phyloP scores from a whole-genome alignment of 2,329 filamentous ascomycete species.

The Claviceps maximensis region DNA sequence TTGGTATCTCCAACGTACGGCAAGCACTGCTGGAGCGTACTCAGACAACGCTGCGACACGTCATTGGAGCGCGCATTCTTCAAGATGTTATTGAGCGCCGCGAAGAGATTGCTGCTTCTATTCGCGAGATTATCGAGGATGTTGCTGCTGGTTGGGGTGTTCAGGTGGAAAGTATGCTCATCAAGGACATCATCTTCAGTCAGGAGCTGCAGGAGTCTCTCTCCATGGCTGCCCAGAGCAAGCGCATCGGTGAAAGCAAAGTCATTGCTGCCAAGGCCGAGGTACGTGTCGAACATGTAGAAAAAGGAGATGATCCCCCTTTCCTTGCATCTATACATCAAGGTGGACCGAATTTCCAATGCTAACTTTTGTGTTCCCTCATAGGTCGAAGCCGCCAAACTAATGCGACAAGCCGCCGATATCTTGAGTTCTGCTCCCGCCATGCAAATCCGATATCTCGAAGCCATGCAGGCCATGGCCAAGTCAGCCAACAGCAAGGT shows the following conservation, averaged over 20 bases:
- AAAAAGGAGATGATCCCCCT: not conserved
- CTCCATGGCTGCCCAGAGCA: slow-evolving; percentile 96
- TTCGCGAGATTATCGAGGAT: slow-evolving; percentile 94
- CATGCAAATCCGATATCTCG: slow-evolving; percentile 97
- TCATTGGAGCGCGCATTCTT: slow-evolving; percentile 86
- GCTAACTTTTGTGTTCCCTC: not conserved
- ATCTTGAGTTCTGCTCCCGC: slow-evolving; percentile 83
- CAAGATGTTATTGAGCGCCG: slow-evolving; percentile 98
- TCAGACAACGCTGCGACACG: slow-evolving; percentile 92
- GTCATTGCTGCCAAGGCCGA: slow-evolving; percentile 95
- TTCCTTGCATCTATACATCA: too few relatives aligned
- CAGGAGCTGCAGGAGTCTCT: slow-evolving; percentile 90
- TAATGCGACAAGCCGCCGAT: slow-evolving; percentile 88
- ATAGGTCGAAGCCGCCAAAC: slow-evolving; percentile 78
- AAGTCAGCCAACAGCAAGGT: slow-evolving; percentile 84
- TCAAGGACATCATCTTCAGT: slow-evolving; percentile 98
- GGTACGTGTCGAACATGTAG: slow-evolving; percentile 16
- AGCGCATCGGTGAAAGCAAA: slow-evolving; percentile 96
- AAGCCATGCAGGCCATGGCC: slow-evolving; percentile 98
- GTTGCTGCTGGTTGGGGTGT: slow-evolving; percentile 91
- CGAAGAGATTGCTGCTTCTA: slow-evolving; percentile 90
- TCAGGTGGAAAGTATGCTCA: slow-evolving; percentile 92
- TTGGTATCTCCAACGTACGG: slow-evolving; percentile 87
- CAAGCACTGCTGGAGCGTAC: slow-evolving; percentile 97
- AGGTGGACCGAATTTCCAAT: too few relatives aligned